Evolutionary conservation across 2,329 filamentous ascomycete genomes (phyloP).

Genomic region (Clonostachys solani): DNA sequence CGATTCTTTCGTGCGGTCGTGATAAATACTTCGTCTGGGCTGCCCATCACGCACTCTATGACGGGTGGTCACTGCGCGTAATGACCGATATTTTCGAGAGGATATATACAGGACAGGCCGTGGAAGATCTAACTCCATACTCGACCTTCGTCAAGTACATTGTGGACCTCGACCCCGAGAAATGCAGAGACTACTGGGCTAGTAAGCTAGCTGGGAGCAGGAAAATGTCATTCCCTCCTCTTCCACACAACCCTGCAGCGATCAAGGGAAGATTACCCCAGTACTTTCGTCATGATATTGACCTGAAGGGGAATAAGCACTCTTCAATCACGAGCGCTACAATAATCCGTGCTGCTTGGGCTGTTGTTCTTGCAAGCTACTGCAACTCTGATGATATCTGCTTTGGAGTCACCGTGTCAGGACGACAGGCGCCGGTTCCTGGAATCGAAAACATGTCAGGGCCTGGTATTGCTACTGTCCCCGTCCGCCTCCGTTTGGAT

Average conservation of each 20-base stretch:
- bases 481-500: background rate
- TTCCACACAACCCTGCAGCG: background rate
- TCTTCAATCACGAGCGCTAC: slow-evolving; percentile 8
- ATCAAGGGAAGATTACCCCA: background rate
- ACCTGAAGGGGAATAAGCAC: background rate
- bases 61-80: slow-evolving; percentile 8
- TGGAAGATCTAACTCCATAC: background rate
- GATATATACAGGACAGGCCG: background rate
- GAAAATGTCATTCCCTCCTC: background rate
- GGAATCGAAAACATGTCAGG: background rate
- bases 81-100: slow-evolving; percentile 1
- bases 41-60: slow-evolving; percentile 10
- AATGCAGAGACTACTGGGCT: background rate
- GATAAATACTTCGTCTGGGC: slow-evolving; percentile 7
- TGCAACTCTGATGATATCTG: background rate
- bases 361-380: background rate
- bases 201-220: background rate
- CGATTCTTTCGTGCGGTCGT: background rate
- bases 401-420: background rate
- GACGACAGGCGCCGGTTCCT: background rate
- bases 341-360: slow-evolving; percentile 4
- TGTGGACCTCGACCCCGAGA: background rate
- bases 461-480: background rate
- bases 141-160: background rate
- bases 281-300: background rate